Percentiles rank a stretch among this genome's conserved stretches.
These are phyloP conservation scores for Termitomyces sp. DNA, from an alignment of 768 basidiomycete species.

Conservation along the genomic window DNA sequence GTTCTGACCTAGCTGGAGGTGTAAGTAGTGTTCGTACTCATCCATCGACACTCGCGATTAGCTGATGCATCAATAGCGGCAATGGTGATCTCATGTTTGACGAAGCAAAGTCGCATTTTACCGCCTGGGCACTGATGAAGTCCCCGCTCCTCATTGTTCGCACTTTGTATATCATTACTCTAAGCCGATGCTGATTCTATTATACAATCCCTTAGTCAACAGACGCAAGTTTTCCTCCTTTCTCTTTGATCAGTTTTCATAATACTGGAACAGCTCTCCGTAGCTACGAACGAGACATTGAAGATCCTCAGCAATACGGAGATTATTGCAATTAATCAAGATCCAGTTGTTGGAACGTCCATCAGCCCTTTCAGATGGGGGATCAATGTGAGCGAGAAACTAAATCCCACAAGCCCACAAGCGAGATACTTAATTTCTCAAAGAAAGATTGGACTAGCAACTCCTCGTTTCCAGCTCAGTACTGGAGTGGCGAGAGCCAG, in stretches of 20 bases:
- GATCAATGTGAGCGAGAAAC: constrained; percentile 38
- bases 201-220: constrained; percentile 6
- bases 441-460: constrained; percentile 28
- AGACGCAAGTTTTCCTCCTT: constrained; percentile 7
- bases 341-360: constrained; percentile 54
- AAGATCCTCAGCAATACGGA: constrained; percentile 58
- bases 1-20: constrained; percentile 40
- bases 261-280: constrained; percentile 26
- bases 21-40: constrained; percentile 21
- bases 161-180: background rate
- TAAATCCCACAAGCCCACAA: background rate
- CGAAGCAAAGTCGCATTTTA: constrained; percentile 66
- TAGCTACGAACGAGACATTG: constrained; percentile 42
- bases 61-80: constrained; percentile 32
- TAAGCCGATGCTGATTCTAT: background rate
- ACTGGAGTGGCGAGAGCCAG: constrained; percentile 58
- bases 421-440: background rate
- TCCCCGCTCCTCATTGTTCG: constrained; percentile 43
- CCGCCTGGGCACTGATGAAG: constrained; percentile 70
- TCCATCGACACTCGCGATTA: background rate
- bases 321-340: constrained; percentile 66
- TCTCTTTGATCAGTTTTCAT: background rate
- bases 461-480: constrained; percentile 50
- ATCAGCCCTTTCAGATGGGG: constrained; percentile 70
- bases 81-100: constrained; percentile 59